A percentile compares a stretch with the other conserved stretches of the same genome.
These are phyloP conservation scores for Psilocybe cubensis DNA, from an alignment of 768 basidiomycete species.

Conservation along the genomic window DNA sequence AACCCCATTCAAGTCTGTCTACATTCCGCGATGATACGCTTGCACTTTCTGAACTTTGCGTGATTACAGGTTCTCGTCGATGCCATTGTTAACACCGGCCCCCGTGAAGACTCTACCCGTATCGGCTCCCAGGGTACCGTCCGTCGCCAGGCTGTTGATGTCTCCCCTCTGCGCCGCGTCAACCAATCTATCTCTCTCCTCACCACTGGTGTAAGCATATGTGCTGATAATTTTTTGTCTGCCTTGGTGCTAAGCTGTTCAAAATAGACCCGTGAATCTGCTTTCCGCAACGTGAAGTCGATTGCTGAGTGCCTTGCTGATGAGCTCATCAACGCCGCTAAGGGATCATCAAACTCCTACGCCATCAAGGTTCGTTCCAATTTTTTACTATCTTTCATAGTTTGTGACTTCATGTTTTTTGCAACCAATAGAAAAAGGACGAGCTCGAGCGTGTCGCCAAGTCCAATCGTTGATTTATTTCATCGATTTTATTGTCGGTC, in stretches of 20 bases:
- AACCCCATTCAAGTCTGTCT: constrained; percentile 94
- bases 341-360: constrained; percentile 99
- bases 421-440: constrained; percentile 85
- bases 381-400: neutral
- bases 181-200: constrained; percentile 97
- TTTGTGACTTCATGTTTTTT: constrained; percentile 6
- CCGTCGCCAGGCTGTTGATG: constrained; percentile 99
- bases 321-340: constrained; percentile 99
- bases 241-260: neutral
- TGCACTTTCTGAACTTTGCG: neutral
- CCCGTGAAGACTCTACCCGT: constrained; percentile 99
- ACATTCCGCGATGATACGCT: neutral
- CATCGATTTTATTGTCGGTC: constrained; percentile 21
- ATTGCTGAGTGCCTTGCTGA: constrained; percentile 99
- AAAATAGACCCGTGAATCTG: constrained; percentile 93
- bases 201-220: constrained; percentile 84
- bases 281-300: constrained; percentile 99
- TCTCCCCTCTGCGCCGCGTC: constrained; percentile 96
- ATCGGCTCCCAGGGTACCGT: constrained; percentile 99
- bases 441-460: constrained; percentile 99
- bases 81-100: constrained; percentile 99
- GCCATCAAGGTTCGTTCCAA: constrained; percentile 85
- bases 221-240: neutral
- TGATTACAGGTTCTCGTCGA: constrained; percentile 82
- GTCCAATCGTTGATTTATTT: constrained; percentile 90